A percentile compares a stretch with the other conserved stretches of the same genome.
phyloP scores from a whole-genome alignment of 805 yeast genomes.

The Candida nemodendra region DNA sequence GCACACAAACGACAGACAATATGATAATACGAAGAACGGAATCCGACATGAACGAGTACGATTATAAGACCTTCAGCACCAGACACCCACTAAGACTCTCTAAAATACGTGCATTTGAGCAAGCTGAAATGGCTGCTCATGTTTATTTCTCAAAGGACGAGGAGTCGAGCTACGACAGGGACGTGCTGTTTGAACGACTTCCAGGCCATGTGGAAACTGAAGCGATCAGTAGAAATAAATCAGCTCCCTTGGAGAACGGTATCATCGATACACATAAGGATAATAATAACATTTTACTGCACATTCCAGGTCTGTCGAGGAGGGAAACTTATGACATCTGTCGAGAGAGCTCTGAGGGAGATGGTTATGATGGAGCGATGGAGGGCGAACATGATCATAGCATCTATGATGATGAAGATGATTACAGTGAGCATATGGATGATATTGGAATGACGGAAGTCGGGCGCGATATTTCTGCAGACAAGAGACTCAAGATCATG shows the following conservation, averaged over 20 bases:
- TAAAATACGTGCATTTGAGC: constrained; percentile 37
- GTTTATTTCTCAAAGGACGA: constrained; percentile 29
- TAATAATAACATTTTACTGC: constrained; percentile 6
- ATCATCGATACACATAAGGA: no score
- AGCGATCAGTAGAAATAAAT: no score
- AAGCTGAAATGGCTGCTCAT: constrained; percentile 34
- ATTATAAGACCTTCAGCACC: constrained; percentile 35
- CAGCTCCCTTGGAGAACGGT: no score
- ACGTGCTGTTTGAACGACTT: constrained; percentile 3
- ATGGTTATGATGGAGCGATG: constrained; percentile 5
- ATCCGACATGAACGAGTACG: constrained; percentile 32
- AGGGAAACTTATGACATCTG: constrained; percentile 12
- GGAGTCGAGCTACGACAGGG: constrained; percentile 13
- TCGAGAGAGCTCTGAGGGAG: background rate
- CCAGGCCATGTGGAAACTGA: no score
- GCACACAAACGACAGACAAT: constrained; percentile 21
- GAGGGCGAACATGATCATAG: constrained; percentile 10
- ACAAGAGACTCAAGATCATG: constrained; percentile 26
- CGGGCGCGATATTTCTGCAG: constrained; percentile 15
- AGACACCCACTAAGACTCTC: constrained; percentile 33
- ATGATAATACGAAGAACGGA: constrained; percentile 25
- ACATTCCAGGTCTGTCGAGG: constrained; percentile 15
- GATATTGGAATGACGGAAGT: constrained; percentile 1
- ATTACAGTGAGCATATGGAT: constrained; percentile 8
- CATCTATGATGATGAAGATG: constrained; percentile 9